Percentiles rank a stretch among this genome's conserved stretches.
phyloP scores from a whole-genome alignment of 495 filamentous ascomycete genomes.

The Ascodesmis nigricans region DNA sequence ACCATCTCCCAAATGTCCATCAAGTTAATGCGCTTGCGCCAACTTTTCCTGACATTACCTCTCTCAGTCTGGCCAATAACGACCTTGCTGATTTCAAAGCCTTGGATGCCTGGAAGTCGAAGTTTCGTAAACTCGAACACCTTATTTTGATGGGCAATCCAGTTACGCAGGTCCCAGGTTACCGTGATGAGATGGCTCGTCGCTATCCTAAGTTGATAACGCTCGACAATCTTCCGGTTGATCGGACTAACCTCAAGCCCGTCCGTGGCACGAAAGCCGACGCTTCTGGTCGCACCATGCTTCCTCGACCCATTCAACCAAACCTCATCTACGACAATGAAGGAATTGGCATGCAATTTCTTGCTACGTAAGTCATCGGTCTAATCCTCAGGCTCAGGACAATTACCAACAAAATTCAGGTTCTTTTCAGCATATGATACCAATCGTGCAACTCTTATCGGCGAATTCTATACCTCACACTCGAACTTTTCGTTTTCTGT shows the following conservation, averaged over 20 bases:
- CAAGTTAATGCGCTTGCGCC: conserved; percentile 48
- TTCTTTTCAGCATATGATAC: conserved; percentile 59
- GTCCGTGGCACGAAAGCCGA: conserved; percentile 12
- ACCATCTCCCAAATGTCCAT: conserved; percentile 44
- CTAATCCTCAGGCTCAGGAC: not conserved
- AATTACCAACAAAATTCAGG: conserved; percentile 2
- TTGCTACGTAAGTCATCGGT: conserved; percentile 11
- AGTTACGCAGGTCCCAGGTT: conserved; percentile 36
- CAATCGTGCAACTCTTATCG: conserved; percentile 38
- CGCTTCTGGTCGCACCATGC: conserved; percentile 33
- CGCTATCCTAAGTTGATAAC: conserved; percentile 61
- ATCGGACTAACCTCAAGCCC: conserved; percentile 9
- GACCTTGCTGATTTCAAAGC: conserved; percentile 20
- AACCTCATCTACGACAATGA: conserved; percentile 55
- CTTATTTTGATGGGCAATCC: conserved; percentile 59
- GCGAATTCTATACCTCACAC: conserved; percentile 50
- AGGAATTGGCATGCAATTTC: conserved; percentile 33
- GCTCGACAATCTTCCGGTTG: conserved; percentile 24
- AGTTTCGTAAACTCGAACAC: conserved; percentile 54
- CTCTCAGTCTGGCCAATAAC: conserved; percentile 28
- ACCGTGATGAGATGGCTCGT: conserved; percentile 45
- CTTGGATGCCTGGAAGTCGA: conserved; percentile 47
- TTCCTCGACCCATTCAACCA: conserved; percentile 35
- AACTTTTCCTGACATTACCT: conserved; percentile 60
- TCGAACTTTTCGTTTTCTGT: conserved; percentile 61